Evolutionary conservation across 768 basidiomycete species (phyloP), one percentile per base, ranked within the genome.

Genomic region (Fibroporia radiculosa): DNA sequence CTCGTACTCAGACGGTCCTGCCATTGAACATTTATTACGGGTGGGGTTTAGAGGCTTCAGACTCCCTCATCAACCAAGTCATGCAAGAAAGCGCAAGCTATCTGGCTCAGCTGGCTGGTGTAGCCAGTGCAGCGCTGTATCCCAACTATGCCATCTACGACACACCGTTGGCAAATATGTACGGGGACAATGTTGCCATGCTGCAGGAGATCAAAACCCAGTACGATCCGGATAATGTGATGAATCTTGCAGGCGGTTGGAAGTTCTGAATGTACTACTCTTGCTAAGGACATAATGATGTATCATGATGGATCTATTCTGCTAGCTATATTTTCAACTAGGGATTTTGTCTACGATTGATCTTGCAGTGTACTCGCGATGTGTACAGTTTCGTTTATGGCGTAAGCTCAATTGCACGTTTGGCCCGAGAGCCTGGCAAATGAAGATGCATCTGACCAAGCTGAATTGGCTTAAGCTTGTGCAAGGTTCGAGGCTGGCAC

Each of bases 171-270:
- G 55, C 64, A 29, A 48, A 56, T 4, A 62, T 82, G 19, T 79
- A 75, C 49, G 75, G 73, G 3, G 46, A 32, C 8, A 75, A 78
- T 47, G 38, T 80, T 1, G 55, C 58, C 13, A 56, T 29, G 28
- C 50, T 79, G 47, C 48, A 50, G 41, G 43, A 40, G 3, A 54
- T 80, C 12, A 74, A 72, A 51, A 51, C 45, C 33, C 31, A 29
- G 6, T 62, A 73, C 37, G 79, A 82, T 56, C 79, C 77, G 0
- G 38, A 60, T 11, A 68, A 74, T 52, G 66, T 79, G 27, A 84
- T 84, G 80, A 71, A 69, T 13, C 70, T 81, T 16, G 69, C 80
- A 16, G 81, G 80, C 4, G 80, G 78, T 6, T 79, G 69, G 53
- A 79, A 77, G 56, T 26, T 50, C 24, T 44, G 42, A 50, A 23